Evolutionary conservation across 345 rosid species (phyloP).

Genomic region (Eucalyptus dawsonii): DNA sequence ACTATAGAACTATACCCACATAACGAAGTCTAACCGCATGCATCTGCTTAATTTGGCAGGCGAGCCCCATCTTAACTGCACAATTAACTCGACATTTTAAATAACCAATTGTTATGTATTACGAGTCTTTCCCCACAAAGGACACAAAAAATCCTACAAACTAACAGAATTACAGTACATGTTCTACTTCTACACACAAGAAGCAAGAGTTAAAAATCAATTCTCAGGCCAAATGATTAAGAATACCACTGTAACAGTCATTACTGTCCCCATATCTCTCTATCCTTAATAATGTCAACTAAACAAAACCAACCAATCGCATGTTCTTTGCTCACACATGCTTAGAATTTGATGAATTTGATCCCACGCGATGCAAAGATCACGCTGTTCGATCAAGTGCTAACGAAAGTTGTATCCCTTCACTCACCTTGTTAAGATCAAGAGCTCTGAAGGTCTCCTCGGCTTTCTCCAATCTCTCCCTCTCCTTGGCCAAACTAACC

Average conservation of each 20-base stretch:
- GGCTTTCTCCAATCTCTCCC: slow-evolving; percentile 77
- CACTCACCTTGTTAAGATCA: slow-evolving; percentile 80
- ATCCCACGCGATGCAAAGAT: neutral
- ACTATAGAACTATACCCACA: neutral
- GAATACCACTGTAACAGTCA: neutral
- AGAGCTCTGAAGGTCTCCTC: slow-evolving; percentile 79
- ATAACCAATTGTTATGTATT: neutral
- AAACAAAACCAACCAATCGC: neutral
- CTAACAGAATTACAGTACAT: neutral
- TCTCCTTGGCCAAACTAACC: slow-evolving; percentile 53
- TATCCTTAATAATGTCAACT: neutral
- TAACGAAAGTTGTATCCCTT: neutral
- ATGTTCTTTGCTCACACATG: neutral
- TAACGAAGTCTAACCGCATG: neutral
- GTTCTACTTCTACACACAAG: neutral
- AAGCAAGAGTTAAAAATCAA: neutral
- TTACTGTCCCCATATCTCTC: neutral
- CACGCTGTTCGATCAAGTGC: neutral
- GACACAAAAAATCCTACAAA: neutral
- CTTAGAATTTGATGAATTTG: neutral
- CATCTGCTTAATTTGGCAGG: neutral
- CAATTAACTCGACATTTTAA: neutral
- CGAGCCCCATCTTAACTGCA: neutral
- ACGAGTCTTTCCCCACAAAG: neutral
- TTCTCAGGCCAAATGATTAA: neutral